Conservation (phyloP, 768 basidiomycete genomes). For the Strobilomyces echinocephalus region DNA sequence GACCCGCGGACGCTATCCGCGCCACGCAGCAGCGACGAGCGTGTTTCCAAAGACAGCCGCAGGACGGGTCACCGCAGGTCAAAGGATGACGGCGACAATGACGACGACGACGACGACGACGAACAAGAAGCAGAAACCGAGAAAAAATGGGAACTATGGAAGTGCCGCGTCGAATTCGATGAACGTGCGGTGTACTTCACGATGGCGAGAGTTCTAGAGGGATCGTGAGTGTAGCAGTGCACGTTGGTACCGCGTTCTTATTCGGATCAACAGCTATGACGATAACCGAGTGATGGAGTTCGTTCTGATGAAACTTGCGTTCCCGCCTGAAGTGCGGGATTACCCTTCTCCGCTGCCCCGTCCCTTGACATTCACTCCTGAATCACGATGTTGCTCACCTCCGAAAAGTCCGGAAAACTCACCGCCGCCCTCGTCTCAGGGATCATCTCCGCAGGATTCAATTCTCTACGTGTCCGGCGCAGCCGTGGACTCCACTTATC, state of each 20-base stretch:
- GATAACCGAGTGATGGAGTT: slow-evolving; percentile 68
- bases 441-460: slow-evolving; percentile 25
- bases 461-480: slow-evolving; percentile 9
- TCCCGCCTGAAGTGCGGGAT: slow-evolving; percentile 47
- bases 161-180: slow-evolving; percentile 73
- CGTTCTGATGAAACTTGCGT: slow-evolving; percentile 62
- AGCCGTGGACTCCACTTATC: slow-evolving; percentile 4
- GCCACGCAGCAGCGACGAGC: slow-evolving; percentile 2
- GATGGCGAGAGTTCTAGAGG: slow-evolving; percentile 60
- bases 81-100: slow-evolving; percentile 14
- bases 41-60: slow-evolving; percentile 5
- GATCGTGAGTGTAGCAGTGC: slow-evolving; percentile 37
- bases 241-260: slow-evolving; percentile 1
- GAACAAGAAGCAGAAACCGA: slow-evolving; percentile 17
- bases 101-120: slow-evolving; percentile 3
- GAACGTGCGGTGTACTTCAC: slow-evolving; percentile 67
- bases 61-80: slow-evolving; percentile 4
- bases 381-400: slow-evolving; percentile 14
- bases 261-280: slow-evolving; percentile 38
- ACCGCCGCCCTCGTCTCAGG: slow-evolving; percentile 26
- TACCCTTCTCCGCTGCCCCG: slow-evolving; percentile 17
- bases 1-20: slow-evolving; percentile 38
- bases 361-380: slow-evolving; percentile 9
- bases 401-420: slow-evolving; percentile 27
- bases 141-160: slow-evolving; percentile 67